These are phyloP conservation scores for Trichophyton schoenleinii DNA, from an alignment of 2,329 filamentous ascomycete species.

Conservation along the genomic window DNA sequence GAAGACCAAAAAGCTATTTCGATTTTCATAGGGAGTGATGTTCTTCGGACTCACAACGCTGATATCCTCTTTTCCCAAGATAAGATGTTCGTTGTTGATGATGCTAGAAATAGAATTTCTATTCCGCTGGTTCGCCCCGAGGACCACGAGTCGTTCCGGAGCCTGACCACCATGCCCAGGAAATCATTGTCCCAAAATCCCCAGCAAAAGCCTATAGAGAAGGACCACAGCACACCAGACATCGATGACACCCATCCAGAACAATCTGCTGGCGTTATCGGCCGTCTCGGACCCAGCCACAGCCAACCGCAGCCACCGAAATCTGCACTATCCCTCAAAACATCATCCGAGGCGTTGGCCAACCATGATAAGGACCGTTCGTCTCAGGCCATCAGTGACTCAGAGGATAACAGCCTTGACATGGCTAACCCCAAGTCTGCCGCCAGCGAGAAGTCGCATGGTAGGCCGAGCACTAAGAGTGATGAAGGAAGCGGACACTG, in stretches of 20 bases:
- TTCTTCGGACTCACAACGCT: constrained; percentile 71
- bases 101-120: constrained; percentile 73
- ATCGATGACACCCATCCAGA: not conserved
- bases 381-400: constrained; percentile 11
- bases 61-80: constrained; percentile 90
- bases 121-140: constrained; percentile 89
- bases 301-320: constrained; percentile 16
- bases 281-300: constrained; percentile 16
- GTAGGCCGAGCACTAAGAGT: constrained; percentile 15
- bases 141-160: constrained; percentile 67
- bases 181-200: constrained; percentile 11
- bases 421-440: constrained; percentile 17
- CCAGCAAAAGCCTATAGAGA: constrained; percentile 5
- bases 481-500: constrained; percentile 46
- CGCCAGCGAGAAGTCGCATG: constrained; percentile 19
- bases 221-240: not conserved
- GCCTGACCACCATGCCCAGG: constrained; percentile 48
- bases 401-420: constrained; percentile 11
- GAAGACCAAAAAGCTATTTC: constrained; percentile 50
- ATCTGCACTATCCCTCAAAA: constrained; percentile 18
- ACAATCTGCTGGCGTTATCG: constrained; percentile 22
- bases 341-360: constrained; percentile 17
- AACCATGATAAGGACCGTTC: constrained; percentile 15
- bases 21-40: constrained; percentile 81
- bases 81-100: constrained; percentile 72